Evolutionary conservation across 2,329 filamentous ascomycete species (phyloP).

Genomic region (Hypoxylon sp.): DNA sequence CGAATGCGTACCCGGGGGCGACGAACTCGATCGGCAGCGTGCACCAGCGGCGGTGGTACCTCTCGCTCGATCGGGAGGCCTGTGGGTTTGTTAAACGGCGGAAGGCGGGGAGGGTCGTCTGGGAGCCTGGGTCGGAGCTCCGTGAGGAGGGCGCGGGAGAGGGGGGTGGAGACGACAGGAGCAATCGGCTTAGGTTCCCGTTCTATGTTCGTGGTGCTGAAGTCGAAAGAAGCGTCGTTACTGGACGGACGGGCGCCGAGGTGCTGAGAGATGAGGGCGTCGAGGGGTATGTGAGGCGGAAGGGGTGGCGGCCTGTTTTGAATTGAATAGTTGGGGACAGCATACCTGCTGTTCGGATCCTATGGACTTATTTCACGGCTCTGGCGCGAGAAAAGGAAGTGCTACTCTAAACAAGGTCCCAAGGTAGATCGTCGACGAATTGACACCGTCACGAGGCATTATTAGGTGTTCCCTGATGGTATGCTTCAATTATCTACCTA

Average conservation of each 20-base stretch:
- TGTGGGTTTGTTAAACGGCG: conserved; percentile 68
- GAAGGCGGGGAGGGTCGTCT: conserved; percentile 45
- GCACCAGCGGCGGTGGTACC: conserved; percentile 77
- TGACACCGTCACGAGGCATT: not conserved
- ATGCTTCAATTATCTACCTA: not conserved
- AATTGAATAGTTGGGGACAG: conserved; percentile 51
- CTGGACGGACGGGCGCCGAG: conserved; percentile 71
- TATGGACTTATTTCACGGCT: not conserved
- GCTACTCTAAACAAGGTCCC: not conserved
- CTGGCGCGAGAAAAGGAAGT: not conserved
- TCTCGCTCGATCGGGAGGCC: conserved; percentile 72
- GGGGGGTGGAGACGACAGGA: conserved; percentile 33
- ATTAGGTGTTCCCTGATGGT: not conserved
- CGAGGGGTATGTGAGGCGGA: conserved; percentile 68
- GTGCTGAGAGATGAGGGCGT: conserved; percentile 75
- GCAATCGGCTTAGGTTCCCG: conserved; percentile 62
- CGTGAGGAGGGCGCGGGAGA: conserved; percentile 16
- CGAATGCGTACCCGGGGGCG: conserved; percentile 77
- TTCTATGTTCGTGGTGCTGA: conserved; percentile 75
- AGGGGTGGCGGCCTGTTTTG: conserved; percentile 70
- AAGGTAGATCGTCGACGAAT: not conserved
- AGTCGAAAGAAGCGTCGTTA: conserved; percentile 76
- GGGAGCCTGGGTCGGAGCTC: conserved; percentile 43
- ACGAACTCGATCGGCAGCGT: conserved; percentile 76
- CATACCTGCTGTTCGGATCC: not conserved